phyloP scores from a whole-genome alignment of 352 stramenopile genomes.

The Globisporangium middletonii region DNA sequence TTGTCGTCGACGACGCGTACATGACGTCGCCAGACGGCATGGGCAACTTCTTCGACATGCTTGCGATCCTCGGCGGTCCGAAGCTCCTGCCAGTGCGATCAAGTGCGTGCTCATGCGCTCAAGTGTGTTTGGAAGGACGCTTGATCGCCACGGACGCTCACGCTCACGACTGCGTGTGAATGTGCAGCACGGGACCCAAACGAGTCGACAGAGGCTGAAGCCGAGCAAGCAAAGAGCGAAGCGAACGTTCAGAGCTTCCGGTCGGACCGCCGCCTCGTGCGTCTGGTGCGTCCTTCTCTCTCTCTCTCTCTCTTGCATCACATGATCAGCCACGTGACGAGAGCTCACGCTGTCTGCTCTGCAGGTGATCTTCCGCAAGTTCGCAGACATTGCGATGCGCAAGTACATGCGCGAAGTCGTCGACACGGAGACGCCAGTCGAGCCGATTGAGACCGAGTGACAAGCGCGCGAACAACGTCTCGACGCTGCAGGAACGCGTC shows the following conservation, averaged over 20 bases:
- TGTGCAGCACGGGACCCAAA: conserved; percentile 27
- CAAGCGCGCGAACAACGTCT: background rate
- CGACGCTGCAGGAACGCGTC: no score
- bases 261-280: conserved; percentile 66
- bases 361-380: conserved; percentile 63
- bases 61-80: conserved; percentile 45
- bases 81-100: conserved; percentile 52
- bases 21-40: conserved; percentile 25
- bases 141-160: background rate
- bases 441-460: conserved; percentile 1
- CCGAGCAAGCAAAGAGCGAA: conserved; percentile 52
- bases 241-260: conserved; percentile 78
- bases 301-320: conserved; percentile 3
- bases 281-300: conserved; percentile 30
- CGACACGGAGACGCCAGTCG: conserved; percentile 9
- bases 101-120: conserved; percentile 18
- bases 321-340: background rate
- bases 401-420: conserved; percentile 54
- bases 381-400: conserved; percentile 56
- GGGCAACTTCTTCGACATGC: conserved; percentile 56
- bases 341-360: background rate
- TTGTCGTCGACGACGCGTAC: conserved; percentile 45
- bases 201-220: conserved; percentile 50
- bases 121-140: background rate
- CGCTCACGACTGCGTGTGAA: background rate